phyloP scores from a whole-genome alignment of 2,329 filamentous ascomycete genomes.

The Zalaria obscura region DNA sequence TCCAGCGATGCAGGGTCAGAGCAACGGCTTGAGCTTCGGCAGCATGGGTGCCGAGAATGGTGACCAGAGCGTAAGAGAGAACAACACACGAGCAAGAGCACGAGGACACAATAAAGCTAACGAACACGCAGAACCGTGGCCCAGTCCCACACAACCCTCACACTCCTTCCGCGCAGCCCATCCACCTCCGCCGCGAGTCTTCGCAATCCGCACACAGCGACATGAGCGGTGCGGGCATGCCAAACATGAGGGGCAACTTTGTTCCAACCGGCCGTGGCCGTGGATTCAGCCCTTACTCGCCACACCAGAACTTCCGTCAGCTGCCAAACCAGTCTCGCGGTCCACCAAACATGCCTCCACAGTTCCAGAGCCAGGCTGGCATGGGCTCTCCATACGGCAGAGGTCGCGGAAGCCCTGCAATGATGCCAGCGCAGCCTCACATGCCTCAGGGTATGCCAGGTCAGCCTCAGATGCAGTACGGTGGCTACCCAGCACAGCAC shows the following conservation, averaged over 20 bases:
- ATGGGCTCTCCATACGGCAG: constrained; percentile 25
- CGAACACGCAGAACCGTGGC: constrained; percentile 3
- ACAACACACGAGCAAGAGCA: too few species aligned
- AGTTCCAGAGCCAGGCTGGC: constrained; percentile 16
- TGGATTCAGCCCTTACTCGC: constrained; percentile 40
- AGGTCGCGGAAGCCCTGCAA: constrained; percentile 47
- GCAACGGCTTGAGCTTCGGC: constrained; percentile 64
- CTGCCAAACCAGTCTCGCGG: constrained; percentile 36
- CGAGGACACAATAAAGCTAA: not conserved
- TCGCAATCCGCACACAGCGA: constrained; percentile 70
- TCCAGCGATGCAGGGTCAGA: constrained; percentile 56
- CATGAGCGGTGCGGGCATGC: constrained; percentile 44
- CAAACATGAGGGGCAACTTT: constrained; percentile 20
- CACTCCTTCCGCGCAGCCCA: constrained; percentile 49
- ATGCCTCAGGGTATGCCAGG: constrained; percentile 39
- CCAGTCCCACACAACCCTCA: constrained; percentile 24
- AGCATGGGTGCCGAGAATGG: constrained; percentile 58
- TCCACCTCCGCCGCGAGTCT: constrained; percentile 75
- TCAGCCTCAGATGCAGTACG: constrained; percentile 47
- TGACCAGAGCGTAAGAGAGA: constrained; percentile 48
- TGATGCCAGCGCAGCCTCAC: constrained; percentile 48
- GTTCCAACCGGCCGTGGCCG: constrained; percentile 32
- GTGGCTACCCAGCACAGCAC: constrained; percentile 40
- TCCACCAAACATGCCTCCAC: constrained; percentile 36
- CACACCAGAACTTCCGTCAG: constrained; percentile 37